Evolutionary conservation across 352 stramenopile species (phyloP).

Genomic region (Pythium insidiosum): DNA sequence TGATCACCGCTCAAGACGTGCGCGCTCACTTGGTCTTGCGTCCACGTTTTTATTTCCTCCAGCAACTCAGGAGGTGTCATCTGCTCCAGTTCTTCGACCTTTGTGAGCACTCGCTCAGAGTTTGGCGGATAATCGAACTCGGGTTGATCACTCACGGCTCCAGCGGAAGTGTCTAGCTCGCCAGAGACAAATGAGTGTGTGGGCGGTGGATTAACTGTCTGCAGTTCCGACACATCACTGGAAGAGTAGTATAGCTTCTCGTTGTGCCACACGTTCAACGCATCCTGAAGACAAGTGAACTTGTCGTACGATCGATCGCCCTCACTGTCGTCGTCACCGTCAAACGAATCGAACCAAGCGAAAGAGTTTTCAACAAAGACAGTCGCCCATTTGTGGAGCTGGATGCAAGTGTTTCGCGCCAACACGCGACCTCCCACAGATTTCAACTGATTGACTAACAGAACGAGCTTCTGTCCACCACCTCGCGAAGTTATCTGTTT

Average conservation of each 20-base stretch:
- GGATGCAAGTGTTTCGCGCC: constrained; percentile 50
- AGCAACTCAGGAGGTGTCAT: constrained; percentile 39
- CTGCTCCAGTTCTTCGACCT: constrained; percentile 21
- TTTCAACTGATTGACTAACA: constrained; percentile 58
- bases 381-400: constrained; percentile 70
- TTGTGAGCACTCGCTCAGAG: background rate
- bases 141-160: background rate
- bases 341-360: constrained; percentile 47
- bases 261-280: constrained; percentile 65
- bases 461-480: constrained; percentile 11
- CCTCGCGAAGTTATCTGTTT: constrained; percentile 1
- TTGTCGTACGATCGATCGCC: constrained; percentile 66
- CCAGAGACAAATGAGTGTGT: background rate
- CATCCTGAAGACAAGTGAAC: constrained; percentile 77
- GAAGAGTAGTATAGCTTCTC: constrained; percentile 45
- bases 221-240: constrained; percentile 23
- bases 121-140: background rate
- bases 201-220: background rate
- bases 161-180: background rate
- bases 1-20: constrained; percentile 20
- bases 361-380: constrained; percentile 60
- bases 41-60: constrained; percentile 30
- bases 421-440: constrained; percentile 29
- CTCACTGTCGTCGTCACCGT: constrained; percentile 4
- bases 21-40: constrained; percentile 17